A percentile compares a stretch with the other conserved stretches of the same genome.
Conservation (phyloP, 108 stramenopile species). For the Nitzschia sp. region DNA sequence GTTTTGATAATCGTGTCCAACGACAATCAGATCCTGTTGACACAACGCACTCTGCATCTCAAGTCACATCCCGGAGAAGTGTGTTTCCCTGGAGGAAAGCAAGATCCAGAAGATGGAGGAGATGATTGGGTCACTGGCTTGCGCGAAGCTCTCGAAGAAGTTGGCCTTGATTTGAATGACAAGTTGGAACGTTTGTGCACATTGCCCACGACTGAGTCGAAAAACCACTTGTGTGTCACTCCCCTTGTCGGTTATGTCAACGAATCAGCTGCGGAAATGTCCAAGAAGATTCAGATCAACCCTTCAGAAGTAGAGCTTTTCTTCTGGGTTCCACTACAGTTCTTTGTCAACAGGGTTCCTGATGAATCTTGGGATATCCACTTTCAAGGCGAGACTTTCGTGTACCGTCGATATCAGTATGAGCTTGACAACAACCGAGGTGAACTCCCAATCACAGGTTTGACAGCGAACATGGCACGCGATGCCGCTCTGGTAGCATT, state of each 20-base stretch:
- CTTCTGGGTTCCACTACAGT: conserved; percentile 57
- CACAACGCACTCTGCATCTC: conserved; percentile 49
- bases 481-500: conserved; percentile 39
- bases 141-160: conserved; percentile 69
- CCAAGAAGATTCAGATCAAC: conserved; percentile 33
- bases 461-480: conserved; percentile 66
- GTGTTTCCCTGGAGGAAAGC: conserved; percentile 71
- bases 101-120: conserved; percentile 52
- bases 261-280: conserved; percentile 1
- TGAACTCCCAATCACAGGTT: conserved; percentile 57
- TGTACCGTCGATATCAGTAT: conserved; percentile 53
- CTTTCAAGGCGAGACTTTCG: conserved; percentile 50
- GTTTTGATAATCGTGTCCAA: conserved; percentile 21
- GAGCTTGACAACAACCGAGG: conserved; percentile 13
- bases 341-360: conserved; percentile 28
- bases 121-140: conserved; percentile 64
- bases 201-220: conserved; percentile 49
- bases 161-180: conserved; percentile 42
- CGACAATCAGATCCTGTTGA: conserved; percentile 49
- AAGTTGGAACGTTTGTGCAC: conserved; percentile 36
- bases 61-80: conserved; percentile 70
- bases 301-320: conserved; percentile 61
- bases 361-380: conserved; percentile 23
- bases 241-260: conserved; percentile 50
- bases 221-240: conserved; percentile 57